phyloP scores from a whole-genome alignment of 2,329 filamentous ascomycete genomes.

The Aspergillus pseudoviridinutans region DNA sequence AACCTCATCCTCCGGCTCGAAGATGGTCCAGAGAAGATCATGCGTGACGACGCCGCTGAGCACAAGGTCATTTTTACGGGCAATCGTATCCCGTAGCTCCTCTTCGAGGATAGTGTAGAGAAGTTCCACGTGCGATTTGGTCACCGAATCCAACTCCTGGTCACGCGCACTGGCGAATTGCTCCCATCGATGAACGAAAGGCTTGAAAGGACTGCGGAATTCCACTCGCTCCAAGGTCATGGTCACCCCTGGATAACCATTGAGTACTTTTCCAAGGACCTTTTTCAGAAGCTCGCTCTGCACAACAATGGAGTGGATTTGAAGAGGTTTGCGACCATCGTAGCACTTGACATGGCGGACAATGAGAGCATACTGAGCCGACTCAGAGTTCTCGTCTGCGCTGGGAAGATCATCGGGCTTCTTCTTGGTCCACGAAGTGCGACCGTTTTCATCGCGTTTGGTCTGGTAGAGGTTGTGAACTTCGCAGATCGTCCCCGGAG shows the following conservation, averaged over 20 bases:
- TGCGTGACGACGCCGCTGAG: slow-evolving; percentile 52
- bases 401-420: slow-evolving; percentile 53
- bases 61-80: slow-evolving; percentile 50
- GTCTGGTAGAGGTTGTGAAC: slow-evolving; percentile 49
- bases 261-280: slow-evolving; percentile 52
- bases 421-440: slow-evolving; percentile 54
- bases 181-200: slow-evolving; percentile 64
- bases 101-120: slow-evolving; percentile 47
- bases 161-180: slow-evolving; percentile 42
- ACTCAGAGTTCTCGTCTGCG: slow-evolving; percentile 59
- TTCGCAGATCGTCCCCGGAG: slow-evolving; percentile 32
- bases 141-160: slow-evolving; percentile 41
- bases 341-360: slow-evolving; percentile 56
- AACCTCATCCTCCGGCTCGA: slow-evolving; percentile 24
- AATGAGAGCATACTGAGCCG: slow-evolving; percentile 58
- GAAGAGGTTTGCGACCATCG: slow-evolving; percentile 57
- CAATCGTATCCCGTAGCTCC: slow-evolving; percentile 51
- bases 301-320: slow-evolving; percentile 60
- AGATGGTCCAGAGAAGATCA: slow-evolving; percentile 43
- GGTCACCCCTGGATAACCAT: slow-evolving; percentile 58
- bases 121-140: slow-evolving; percentile 47
- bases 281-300: slow-evolving; percentile 60
- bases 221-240: slow-evolving; percentile 57
- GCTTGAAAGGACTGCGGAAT: slow-evolving; percentile 58
- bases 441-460: slow-evolving; percentile 49